Base-by-base conservation (phyloP, 768 basidiomycete species). In the Lepiota venenata region DNA sequence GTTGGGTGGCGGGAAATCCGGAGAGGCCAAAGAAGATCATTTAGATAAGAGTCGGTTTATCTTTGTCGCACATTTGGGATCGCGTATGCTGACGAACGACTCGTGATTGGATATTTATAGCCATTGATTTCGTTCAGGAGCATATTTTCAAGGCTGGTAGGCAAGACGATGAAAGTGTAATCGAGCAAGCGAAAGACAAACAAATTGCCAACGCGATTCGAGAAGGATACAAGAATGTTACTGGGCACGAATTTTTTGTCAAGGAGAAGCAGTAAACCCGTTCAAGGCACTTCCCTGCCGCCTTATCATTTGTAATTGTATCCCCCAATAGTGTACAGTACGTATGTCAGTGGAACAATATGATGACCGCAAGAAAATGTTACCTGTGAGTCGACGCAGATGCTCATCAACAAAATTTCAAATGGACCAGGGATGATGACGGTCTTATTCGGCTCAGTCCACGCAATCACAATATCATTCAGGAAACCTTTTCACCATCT, bases 161-260 rank as follows among this genome's bases (percentile, higher is more conserved):
- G 38, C 75, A 76, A 61, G 60, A 64, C 16, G 62, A 75, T 57
- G 75, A 76, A 59, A 62, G 65, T 16, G 70, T 68, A 3, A 20
- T 70, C 27, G 74, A 75, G 60, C 73, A 75, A 61, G 50, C 64
- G 58, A 76, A 75, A 56, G 74, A 75, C 59, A 66, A 71, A 51
- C 64, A 68, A 60, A 73, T 75, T 54, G 65, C 68, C 9, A 62
- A 65, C 58, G 64, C 61, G n/a, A 65, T 76, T 35, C 58, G 70
- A 41, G 49, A 54, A 2, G 58, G 60, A 25, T 71, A 66, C 53
- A 65, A 72, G 62, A 62, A 57, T 43, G 49, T 59, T 14, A 72
- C 69, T 18, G 72, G 74, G 20, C 64, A 65, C 46, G 69, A 72
- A 11, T 62, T 71, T 8, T 9, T 9, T 11, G 32, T 9, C 32